These are phyloP conservation scores for Cordyceps farinosa DNA, from an alignment of 2,329 filamentous ascomycete genomes.

Conservation along the genomic window DNA sequence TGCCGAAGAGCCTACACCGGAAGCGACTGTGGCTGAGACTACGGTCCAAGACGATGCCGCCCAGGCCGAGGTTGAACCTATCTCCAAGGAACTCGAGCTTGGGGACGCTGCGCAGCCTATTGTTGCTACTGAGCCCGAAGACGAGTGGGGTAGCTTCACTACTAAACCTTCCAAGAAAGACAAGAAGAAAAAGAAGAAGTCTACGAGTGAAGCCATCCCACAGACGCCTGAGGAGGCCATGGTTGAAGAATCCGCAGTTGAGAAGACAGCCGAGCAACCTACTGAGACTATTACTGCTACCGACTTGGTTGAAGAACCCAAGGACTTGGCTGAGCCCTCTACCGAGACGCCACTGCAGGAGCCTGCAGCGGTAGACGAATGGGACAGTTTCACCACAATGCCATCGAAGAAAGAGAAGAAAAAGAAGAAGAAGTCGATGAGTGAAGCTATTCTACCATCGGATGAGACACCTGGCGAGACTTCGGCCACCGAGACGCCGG, in stretches of 20 bases:
- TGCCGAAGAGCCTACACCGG: background rate
- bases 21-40: background rate
- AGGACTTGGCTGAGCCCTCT: background rate
- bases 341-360: background rate
- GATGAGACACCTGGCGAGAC: background rate
- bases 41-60: constrained; percentile 13
- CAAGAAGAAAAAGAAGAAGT: constrained; percentile 25
- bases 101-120: constrained; percentile 22
- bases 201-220: constrained; percentile 14
- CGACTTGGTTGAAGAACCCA: background rate
- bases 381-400: background rate
- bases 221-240: background rate
- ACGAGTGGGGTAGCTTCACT: constrained; percentile 30
- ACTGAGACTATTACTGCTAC: background rate
- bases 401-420: constrained; percentile 30
- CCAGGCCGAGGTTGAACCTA: constrained; percentile 18
- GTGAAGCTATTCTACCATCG: constrained; percentile 8
- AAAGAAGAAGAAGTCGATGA: constrained; percentile 28
- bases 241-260: background rate
- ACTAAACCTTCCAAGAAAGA: constrained; percentile 30
- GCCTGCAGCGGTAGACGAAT: background rate
- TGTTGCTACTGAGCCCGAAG: constrained; percentile 25
- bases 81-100: constrained; percentile 22
- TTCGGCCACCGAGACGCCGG: background rate
- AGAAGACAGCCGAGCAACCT: background rate